phyloP scores from a whole-genome alignment of 352 stramenopile species.

The Pythium sukuiense region DNA sequence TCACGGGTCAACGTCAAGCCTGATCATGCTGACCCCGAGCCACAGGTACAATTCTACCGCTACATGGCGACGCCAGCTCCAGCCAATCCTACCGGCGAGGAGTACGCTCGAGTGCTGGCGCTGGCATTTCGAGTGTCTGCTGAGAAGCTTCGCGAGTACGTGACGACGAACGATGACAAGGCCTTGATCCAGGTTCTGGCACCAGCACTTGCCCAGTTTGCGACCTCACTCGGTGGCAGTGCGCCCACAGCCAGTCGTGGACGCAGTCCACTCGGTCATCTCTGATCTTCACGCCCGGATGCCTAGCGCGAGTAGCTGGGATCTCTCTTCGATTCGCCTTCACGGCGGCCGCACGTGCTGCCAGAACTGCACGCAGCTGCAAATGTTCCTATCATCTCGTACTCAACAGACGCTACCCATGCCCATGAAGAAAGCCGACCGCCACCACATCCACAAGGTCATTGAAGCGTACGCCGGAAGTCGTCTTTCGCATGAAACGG shows the following conservation, averaged over 20 bases:
- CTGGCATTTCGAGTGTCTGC: constrained; percentile 5
- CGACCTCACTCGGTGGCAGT: background rate
- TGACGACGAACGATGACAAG: constrained; percentile 9
- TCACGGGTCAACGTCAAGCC: constrained; percentile 12
- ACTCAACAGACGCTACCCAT: constrained; percentile 14
- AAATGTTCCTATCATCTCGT: constrained; percentile 16
- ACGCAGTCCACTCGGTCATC: constrained; percentile 7
- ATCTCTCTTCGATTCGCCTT: constrained; percentile 12
- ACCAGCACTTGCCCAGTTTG: constrained; percentile 13
- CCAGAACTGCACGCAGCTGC: constrained; percentile 16
- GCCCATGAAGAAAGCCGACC: constrained; percentile 12
- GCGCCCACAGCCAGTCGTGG: background rate
- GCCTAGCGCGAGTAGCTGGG: constrained; percentile 9
- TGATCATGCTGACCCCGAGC: background rate
- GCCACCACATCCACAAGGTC: constrained; percentile 21
- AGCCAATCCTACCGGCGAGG: background rate
- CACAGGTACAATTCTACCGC: background rate
- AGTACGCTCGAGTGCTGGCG: constrained; percentile 13
- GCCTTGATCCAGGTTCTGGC: constrained; percentile 13
- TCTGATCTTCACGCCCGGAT: constrained; percentile 8
- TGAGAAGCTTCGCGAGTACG: constrained; percentile 14
- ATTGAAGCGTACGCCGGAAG: constrained; percentile 19
- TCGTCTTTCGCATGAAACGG: constrained; percentile 10
- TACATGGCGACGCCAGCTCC: background rate
- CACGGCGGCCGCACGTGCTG: constrained; percentile 15